Percentiles rank a stretch among this genome's conserved stretches.
Evolutionary conservation across 2,329 filamentous ascomycete species (phyloP).

Genomic region (Penicillium polonicum): DNA sequence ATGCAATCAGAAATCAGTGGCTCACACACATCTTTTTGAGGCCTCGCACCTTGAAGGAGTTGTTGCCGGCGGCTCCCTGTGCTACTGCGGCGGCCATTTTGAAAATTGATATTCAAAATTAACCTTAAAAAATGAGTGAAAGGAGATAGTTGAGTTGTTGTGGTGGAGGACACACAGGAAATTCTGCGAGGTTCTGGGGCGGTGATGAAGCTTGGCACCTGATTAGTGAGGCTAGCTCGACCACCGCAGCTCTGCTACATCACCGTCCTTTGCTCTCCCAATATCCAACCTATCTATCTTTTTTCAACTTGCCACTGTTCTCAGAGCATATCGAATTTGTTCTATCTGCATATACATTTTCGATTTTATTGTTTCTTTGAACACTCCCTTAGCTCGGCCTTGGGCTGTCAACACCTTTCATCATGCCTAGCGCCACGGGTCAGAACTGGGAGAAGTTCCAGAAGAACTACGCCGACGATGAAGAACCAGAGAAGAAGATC

Average conservation of each 20-base stretch:
- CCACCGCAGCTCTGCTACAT: constrained; percentile 37
- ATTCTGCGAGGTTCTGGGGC: constrained; percentile 42
- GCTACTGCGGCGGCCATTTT: constrained; percentile 54
- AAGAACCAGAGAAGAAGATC: constrained; percentile 99
- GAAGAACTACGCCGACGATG: constrained; percentile 95
- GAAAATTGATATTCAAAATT: constrained; percentile 28
- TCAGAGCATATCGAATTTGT: not conserved
- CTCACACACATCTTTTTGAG: constrained; percentile 29
- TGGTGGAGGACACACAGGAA: constrained; percentile 34
- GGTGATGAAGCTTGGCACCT: constrained; percentile 42
- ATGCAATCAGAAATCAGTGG: constrained; percentile 41
- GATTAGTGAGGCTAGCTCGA: constrained; percentile 41
- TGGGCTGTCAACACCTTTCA: constrained; percentile 38
- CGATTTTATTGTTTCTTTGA: constrained; percentile 5
- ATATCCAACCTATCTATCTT: constrained; percentile 24
- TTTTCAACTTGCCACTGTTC: constrained; percentile 11
- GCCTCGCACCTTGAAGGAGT: constrained; percentile 62
- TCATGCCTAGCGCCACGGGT: constrained; percentile 90
- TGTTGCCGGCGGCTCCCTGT: constrained; percentile 56
- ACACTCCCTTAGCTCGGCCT: constrained; percentile 19
- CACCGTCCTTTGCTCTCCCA: constrained; percentile 21
- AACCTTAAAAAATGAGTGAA: constrained; percentile 26
- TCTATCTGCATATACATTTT: constrained; percentile 5
- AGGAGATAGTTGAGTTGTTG: constrained; percentile 22
- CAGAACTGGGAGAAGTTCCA: constrained; percentile 97